A percentile compares a stretch with the other conserved stretches of the same genome.
phyloP scores from a whole-genome alignment of 78 protist species.

The Guillardia theta region DNA sequence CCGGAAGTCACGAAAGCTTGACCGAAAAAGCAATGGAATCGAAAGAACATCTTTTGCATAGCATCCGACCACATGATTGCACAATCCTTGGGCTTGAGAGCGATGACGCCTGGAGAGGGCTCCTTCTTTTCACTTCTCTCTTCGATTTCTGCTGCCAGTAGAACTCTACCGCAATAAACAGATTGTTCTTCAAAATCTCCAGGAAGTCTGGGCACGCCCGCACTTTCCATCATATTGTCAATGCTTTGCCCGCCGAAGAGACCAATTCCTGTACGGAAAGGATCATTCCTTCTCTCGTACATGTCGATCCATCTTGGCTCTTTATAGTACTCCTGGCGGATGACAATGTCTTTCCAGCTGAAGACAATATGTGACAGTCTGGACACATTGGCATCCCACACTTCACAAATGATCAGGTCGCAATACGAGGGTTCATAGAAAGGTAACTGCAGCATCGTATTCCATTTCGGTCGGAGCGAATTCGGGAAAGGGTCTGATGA shows the following conservation, averaged over 20 bases:
- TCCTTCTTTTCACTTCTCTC: not conserved
- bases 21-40: slow-evolving; percentile 2
- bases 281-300: not conserved
- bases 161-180: not conserved
- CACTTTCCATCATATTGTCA: not conserved
- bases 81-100: slow-evolving; percentile 26
- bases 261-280: not conserved
- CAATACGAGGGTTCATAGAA: not conserved
- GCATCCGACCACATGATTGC: slow-evolving; percentile 11
- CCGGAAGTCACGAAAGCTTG: not conserved
- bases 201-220: not conserved
- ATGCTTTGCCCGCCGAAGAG: not conserved
- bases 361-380: not conserved
- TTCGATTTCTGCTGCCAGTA: not conserved
- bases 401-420: slow-evolving; percentile 24
- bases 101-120: not conserved
- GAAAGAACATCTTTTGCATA: slow-evolving; percentile 16
- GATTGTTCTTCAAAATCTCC: not conserved
- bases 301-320: slow-evolving; percentile 14
- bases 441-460: slow-evolving; percentile 4
- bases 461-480: not conserved
- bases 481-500: not conserved
- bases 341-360: slow-evolving; percentile 1
- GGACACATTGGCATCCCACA: not conserved
- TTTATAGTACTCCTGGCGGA: not conserved